Evolutionary conservation across 352 stramenopile genomes (phyloP), one percentile per base, ranked within the genome.

Genomic region (Globisporangium paroecandrum): DNA sequence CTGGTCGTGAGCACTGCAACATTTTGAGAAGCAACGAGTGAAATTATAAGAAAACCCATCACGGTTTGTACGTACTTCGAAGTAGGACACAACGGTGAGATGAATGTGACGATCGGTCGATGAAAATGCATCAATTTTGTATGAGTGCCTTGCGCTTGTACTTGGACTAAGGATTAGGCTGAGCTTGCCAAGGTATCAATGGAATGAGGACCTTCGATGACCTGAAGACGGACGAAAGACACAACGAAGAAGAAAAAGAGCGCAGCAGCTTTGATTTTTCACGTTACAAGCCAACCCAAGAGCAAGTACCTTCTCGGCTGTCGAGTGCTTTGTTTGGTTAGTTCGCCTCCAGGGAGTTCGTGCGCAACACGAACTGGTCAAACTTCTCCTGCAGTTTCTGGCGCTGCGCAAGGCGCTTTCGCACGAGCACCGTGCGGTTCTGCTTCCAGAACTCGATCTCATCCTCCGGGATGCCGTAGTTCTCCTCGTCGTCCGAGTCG

Each of bases 361-460:
- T 82, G 59, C 87, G 87, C 70, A 88, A 64, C 57, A 95, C 84
- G 59, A 95, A 89, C 63, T 91, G 82, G 69, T 95, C 82, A 63
- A 95, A 95, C 62, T 87, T 85, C 70, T 95, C 82, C 69, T 94
- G 87, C 27, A 95, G 73, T 72, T 91, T 90, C 75, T 93, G 85
- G 27, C 87, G 84, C 64, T 95, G 85, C 9, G 82, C 87, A 65
- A 90, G 76, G 34, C 87, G 84, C 74, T 90, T 89, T 41, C 83
- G 77, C 64, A 89, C 85, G 46, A 95, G 78, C 61, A 69, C 83
- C 12, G 84, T 81, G 55, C 78, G 83, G 69, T 95, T 95, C 56
- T 89, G 80, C 72, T 95, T 92, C 87, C 87, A 95, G 46, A 91
- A 91, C 54, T 81, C 81, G 63, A 95, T 93, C 63, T 95, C 87